Conservation (phyloP, 371 early-diverging fungal genomes). For the Actinomucor elegans region DNA sequence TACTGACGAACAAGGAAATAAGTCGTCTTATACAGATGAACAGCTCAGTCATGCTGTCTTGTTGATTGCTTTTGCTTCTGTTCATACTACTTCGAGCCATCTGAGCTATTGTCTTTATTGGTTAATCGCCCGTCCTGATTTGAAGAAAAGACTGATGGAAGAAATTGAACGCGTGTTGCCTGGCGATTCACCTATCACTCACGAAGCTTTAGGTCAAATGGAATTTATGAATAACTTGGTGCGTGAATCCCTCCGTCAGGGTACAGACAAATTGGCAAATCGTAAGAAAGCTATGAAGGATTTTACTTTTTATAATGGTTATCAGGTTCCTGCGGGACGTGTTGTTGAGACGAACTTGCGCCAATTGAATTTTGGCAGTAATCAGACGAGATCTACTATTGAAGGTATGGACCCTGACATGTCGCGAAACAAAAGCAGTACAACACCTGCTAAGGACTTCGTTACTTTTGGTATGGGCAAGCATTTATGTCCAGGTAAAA, state of each 20-base stretch:
- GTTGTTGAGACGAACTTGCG: conserved; percentile 23
- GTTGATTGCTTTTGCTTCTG: conserved; percentile 41
- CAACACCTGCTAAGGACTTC: conserved; percentile 28
- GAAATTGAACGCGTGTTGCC: conserved; percentile 33
- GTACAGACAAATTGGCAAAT: conserved; percentile 30
- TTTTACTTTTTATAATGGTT: conserved; percentile 40
- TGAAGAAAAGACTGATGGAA: conserved; percentile 12
- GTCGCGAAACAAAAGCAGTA: conserved; percentile 15
- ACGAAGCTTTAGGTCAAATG: conserved; percentile 28
- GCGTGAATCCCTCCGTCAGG: conserved; percentile 36
- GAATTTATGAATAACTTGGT: conserved; percentile 31
- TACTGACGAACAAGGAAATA: conserved; percentile 14
- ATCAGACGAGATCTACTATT: conserved; percentile 4
- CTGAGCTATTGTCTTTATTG: conserved; percentile 28
- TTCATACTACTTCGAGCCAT: conserved; percentile 35
- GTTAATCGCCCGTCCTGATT: conserved; percentile 37
- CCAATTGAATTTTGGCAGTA: conserved; percentile 31
- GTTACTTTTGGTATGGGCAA: conserved; percentile 38
- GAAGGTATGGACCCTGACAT: conserved; percentile 31
- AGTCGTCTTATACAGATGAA: background rate
- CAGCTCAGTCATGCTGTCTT: conserved; percentile 26
- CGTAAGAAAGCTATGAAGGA: conserved; percentile 27
- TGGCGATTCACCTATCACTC: conserved; percentile 21
- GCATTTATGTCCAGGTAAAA: conserved; percentile 38
- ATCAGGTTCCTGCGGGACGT: conserved; percentile 36